Percentiles rank a stretch among this genome's conserved stretches.
Conservation (phyloP, 2,329 filamentous ascomycete species). For the Geosmithia flava region DNA sequence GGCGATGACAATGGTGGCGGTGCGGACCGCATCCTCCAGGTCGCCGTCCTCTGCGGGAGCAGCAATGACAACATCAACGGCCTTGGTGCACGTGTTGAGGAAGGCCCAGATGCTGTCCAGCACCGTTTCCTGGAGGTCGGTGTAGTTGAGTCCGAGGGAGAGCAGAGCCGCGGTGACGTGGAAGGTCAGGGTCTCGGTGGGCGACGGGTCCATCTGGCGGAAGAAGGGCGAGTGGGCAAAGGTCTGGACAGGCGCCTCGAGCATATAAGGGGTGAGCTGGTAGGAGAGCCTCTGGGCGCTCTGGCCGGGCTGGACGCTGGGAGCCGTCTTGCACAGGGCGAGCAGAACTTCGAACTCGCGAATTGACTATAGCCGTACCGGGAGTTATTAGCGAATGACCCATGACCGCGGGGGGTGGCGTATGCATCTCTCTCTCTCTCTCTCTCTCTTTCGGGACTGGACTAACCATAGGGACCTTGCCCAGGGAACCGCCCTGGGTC, state of each 20-base stretch:
- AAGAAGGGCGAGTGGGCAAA: constrained; percentile 75
- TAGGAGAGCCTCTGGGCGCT: constrained; percentile 68
- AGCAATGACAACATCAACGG: constrained; percentile 41
- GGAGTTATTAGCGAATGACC: constrained; percentile 6
- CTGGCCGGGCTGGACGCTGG: constrained; percentile 55
- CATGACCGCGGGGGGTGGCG: neutral
- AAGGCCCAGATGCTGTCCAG: constrained; percentile 59
- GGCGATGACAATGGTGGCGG: constrained; percentile 69
- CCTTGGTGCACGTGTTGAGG: constrained; percentile 55
- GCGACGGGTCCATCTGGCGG: constrained; percentile 71
- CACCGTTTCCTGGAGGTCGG: constrained; percentile 53
- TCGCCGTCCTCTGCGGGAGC: constrained; percentile 43
- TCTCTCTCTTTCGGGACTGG: neutral
- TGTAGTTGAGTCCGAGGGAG: constrained; percentile 64
- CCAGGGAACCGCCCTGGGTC: constrained; percentile 24
- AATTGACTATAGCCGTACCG: constrained; percentile 45
- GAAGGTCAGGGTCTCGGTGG: constrained; percentile 73
- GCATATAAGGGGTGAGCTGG: constrained; percentile 73
- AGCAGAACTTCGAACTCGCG: constrained; percentile 87
- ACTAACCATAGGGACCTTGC: constrained; percentile 48
- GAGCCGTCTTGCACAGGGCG: constrained; percentile 82
- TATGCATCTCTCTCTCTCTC: neutral
- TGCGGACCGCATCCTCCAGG: constrained; percentile 53
- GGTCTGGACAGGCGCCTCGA: constrained; percentile 69
- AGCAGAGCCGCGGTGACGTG: constrained; percentile 72